Evolutionary conservation across 2,329 filamentous ascomycete genomes (phyloP).

Genomic region (Decorospora gaudefroyi): DNA sequence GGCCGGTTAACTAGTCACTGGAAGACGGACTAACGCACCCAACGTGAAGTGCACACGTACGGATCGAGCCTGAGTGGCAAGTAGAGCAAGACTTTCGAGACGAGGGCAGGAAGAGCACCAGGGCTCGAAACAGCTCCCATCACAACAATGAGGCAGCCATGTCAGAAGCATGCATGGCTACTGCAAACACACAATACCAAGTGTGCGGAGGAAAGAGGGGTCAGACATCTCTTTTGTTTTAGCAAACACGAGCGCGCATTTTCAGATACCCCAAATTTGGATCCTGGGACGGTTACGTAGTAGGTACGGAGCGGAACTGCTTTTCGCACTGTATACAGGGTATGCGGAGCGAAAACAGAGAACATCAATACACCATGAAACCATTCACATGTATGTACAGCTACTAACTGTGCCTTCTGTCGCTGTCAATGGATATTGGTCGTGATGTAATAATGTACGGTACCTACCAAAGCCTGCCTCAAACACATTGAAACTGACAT

Average conservation of each 20-base stretch:
- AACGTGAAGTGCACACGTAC: too few relatives aligned
- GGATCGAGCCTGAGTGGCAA: background rate
- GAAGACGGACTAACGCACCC: conserved; percentile 75
- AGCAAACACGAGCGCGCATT: conserved; percentile 19
- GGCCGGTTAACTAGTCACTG: conserved; percentile 75
- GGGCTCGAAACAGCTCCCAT: background rate
- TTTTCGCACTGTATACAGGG: too few relatives aligned
- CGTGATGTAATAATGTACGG: too few relatives aligned
- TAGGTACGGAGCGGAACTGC: background rate
- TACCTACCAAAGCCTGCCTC: too few relatives aligned
- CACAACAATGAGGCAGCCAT: background rate
- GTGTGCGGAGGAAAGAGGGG: background rate
- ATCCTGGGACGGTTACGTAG: conserved; percentile 4
- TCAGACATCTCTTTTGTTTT: conserved; percentile 8
- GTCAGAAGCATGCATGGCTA: background rate
- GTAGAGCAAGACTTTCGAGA: background rate
- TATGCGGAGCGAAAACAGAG: too few relatives aligned
- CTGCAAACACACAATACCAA: background rate
- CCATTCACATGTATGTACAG: too few relatives aligned
- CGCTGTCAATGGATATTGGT: too few relatives aligned
- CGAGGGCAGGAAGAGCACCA: background rate
- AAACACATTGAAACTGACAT: too few relatives aligned
- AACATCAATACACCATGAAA: conserved; percentile 10
- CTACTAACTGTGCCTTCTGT: too few relatives aligned
- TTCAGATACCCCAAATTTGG: conserved; percentile 37